Conservation (phyloP, 2,329 filamentous ascomycete species). For the Alternaria consortialis region DNA sequence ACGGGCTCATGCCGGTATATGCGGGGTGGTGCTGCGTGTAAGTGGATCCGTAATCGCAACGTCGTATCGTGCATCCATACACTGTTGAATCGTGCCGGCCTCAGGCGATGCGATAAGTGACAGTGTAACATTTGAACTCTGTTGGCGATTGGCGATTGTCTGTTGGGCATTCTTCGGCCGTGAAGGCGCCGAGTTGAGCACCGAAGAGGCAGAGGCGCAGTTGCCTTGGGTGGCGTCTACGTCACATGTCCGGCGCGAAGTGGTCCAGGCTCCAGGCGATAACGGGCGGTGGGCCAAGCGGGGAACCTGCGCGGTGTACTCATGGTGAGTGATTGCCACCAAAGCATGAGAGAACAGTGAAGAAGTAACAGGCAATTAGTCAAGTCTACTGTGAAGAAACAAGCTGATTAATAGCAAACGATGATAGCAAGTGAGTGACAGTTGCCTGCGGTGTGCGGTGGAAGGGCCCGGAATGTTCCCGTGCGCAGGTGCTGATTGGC, state of each 20-base stretch:
- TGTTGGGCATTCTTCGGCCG: neutral
- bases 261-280: slow-evolving; percentile 32
- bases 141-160: neutral
- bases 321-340: slow-evolving; percentile 3
- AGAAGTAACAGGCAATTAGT: neutral
- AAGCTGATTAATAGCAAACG: slow-evolving; percentile 28
- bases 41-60: slow-evolving; percentile 18
- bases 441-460: slow-evolving; percentile 13
- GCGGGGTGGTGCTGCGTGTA: slow-evolving; percentile 20
- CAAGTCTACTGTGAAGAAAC: slow-evolving; percentile 1
- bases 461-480: slow-evolving; percentile 46
- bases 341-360: neutral
- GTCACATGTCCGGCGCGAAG: slow-evolving; percentile 13
- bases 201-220: slow-evolving; percentile 21
- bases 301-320: slow-evolving; percentile 23
- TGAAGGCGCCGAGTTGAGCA: slow-evolving; percentile 23
- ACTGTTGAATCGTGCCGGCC: neutral
- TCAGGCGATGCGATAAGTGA: neutral
- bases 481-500: slow-evolving; percentile 37
- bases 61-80: slow-evolving; percentile 17
- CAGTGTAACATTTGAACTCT: neutral
- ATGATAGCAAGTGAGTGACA: slow-evolving; percentile 11
- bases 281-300: slow-evolving; percentile 30
- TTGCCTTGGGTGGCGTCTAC: slow-evolving; percentile 12
- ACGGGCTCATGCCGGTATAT: slow-evolving; percentile 1